Evolutionary conservation across 495 filamentous ascomycete species (phyloP).

Genomic region (Barbatosphaeria neglecta): DNA sequence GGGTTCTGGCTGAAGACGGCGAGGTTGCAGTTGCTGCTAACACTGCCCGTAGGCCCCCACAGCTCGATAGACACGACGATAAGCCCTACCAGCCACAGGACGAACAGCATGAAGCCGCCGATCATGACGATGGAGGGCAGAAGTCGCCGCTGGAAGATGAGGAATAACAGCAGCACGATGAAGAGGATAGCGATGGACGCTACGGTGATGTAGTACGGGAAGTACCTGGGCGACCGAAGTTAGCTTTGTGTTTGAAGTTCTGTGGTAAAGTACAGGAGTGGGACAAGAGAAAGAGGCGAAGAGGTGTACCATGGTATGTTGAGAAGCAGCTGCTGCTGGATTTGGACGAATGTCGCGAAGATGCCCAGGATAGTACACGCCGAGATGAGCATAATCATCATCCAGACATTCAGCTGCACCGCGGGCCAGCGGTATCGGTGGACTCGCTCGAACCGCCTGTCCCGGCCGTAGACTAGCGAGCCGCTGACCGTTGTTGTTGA

Average conservation of each 20-base stretch:
- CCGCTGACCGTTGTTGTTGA: slow-evolving; percentile 23
- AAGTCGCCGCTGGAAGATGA: slow-evolving; percentile 67
- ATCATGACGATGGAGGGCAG: slow-evolving; percentile 85
- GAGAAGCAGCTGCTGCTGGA: slow-evolving; percentile 60
- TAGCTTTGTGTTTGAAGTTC: not conserved
- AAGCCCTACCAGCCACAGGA: slow-evolving; percentile 84
- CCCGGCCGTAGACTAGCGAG: slow-evolving; percentile 30
- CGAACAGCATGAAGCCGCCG: slow-evolving; percentile 84
- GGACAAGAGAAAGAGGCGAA: not conserved
- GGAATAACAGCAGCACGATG: slow-evolving; percentile 55
- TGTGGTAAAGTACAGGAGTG: not conserved
- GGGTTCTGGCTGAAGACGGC: slow-evolving; percentile 49
- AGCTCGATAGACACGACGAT: slow-evolving; percentile 83
- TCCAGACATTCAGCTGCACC: slow-evolving; percentile 83
- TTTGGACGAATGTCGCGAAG: slow-evolving; percentile 70
- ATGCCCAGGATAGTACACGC: slow-evolving; percentile 73
- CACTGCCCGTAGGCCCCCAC: slow-evolving; percentile 63
- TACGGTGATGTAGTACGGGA: slow-evolving; percentile 79
- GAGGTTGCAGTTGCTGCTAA: slow-evolving; percentile 69
- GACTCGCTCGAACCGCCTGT: slow-evolving; percentile 30
- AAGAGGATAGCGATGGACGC: slow-evolving; percentile 60
- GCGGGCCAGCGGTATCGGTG: slow-evolving; percentile 91
- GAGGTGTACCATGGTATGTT: slow-evolving; percentile 68
- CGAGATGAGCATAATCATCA: slow-evolving; percentile 73
- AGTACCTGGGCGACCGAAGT: slow-evolving; percentile 51